These are phyloP conservation scores for Lycium barbarum DNA, from an alignment of 257 asterid species.

Conservation along the genomic window DNA sequence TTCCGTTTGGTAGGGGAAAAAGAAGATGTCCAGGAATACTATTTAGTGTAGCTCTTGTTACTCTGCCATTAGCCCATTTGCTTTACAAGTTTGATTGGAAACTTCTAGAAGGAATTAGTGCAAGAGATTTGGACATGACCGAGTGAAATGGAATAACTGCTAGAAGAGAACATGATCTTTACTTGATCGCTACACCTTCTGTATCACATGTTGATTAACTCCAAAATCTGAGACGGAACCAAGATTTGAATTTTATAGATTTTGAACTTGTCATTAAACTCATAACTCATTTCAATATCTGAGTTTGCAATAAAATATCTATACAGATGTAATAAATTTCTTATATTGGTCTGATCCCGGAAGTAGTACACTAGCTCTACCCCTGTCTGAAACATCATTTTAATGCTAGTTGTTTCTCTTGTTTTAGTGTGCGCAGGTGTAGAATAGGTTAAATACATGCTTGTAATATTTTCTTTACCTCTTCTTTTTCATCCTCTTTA, in stretches of 20 bases:
- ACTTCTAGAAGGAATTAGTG: slow-evolving; percentile 10
- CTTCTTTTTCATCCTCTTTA: background rate
- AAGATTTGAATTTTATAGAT: background rate
- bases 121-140: background rate
- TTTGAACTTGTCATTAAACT: too few relatives aligned
- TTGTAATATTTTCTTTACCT: background rate
- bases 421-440: background rate
- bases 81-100: slow-evolving; percentile 34
- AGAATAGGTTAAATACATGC: too few relatives aligned
- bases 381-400: background rate
- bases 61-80: slow-evolving; percentile 29
- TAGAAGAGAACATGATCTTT: slow-evolving; percentile 9
- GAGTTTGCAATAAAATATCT: background rate
- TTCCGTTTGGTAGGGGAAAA: background rate
- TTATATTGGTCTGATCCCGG: background rate
- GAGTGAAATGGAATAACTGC: slow-evolving; percentile 5
- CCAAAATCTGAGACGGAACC: too few relatives aligned
- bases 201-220: too few relatives aligned
- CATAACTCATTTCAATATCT: background rate
- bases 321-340: too few relatives aligned
- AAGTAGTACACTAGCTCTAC: background rate
- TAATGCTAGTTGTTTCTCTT: background rate
- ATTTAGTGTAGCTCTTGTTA: slow-evolving; percentile 25
- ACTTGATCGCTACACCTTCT: background rate
- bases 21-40: background rate